These are phyloP conservation scores for Gorgonomyces haynaldii DNA, from an alignment of 192 early-diverging fungal genomes.

Conservation along the genomic window DNA sequence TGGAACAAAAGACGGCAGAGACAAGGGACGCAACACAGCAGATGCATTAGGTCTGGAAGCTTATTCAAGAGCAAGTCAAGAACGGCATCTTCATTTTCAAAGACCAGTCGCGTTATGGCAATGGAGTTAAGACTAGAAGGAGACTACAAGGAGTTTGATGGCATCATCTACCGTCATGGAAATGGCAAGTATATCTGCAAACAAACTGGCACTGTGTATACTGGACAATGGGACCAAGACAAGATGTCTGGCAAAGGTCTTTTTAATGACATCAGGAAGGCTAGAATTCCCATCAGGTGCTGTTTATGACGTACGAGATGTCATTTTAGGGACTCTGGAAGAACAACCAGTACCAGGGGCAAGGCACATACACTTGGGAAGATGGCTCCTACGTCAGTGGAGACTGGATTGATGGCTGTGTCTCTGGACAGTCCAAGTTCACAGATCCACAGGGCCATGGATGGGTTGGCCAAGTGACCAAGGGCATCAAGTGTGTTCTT, in stretches of 20 bases:
- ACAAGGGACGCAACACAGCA: too few relatives aligned
- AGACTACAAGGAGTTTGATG: slow-evolving; percentile 3
- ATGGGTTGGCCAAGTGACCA: neutral
- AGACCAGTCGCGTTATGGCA: slow-evolving; percentile 2
- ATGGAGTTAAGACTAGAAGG: neutral
- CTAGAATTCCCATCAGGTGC: slow-evolving; percentile 1
- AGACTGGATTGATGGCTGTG: slow-evolving; percentile 2
- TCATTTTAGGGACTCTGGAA: neutral
- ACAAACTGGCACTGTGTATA: neutral
- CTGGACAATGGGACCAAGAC: slow-evolving; percentile 6
- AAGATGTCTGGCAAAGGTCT: slow-evolving; percentile 9
- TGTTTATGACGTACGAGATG: neutral
- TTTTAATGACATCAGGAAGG: neutral
- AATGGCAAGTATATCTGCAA: neutral
- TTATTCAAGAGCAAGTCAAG: neutral
- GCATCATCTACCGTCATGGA: neutral
- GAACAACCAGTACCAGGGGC: neutral
- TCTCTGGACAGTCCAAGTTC: neutral
- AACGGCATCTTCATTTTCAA: neutral
- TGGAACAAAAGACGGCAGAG: neutral
- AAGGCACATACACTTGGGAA: neutral
- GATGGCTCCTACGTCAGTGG: neutral
- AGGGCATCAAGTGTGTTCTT: neutral
- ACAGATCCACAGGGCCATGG: neutral
- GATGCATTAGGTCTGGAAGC: too few relatives aligned